These are phyloP conservation scores for Isabelozyma rhagii DNA, from an alignment of 805 yeast genomes.

Conservation along the genomic window DNA sequence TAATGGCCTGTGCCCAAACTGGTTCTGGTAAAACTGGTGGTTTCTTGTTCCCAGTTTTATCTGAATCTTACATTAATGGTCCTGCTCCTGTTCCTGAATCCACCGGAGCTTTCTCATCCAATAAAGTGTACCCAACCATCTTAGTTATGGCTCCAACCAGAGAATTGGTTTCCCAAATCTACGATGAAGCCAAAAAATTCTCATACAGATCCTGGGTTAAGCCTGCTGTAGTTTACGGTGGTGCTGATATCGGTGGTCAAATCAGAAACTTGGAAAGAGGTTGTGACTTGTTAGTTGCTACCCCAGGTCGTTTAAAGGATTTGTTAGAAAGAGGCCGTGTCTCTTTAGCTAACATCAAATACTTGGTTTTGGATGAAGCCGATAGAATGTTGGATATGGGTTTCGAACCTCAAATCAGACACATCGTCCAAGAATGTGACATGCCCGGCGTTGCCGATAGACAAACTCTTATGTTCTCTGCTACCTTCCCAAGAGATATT, in stretches of 20 bases:
- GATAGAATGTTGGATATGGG: constrained; percentile 99
- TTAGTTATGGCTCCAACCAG: constrained; percentile 98
- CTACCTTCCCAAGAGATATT: constrained; percentile 98
- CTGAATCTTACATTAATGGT: constrained; percentile 85
- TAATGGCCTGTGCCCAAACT: constrained; percentile 97
- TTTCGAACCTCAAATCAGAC: constrained; percentile 99
- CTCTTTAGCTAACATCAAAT: constrained; percentile 84
- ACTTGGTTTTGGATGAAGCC: constrained; percentile 96
- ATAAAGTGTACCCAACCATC: constrained; percentile 91
- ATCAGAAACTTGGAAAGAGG: constrained; percentile 87
- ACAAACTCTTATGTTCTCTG: constrained; percentile 98
- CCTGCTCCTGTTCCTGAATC: constrained; percentile 63
- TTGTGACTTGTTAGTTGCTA: constrained; percentile 94
- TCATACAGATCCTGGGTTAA: constrained; percentile 98
- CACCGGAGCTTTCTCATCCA: constrained; percentile 52
- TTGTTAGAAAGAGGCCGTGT: constrained; percentile 92
- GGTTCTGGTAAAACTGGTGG: constrained; percentile 99
- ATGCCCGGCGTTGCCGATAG: constrained; percentile 91
- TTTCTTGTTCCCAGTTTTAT: constrained; percentile 94
- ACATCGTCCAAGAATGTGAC: constrained; percentile 95
- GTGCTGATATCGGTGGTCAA: constrained; percentile 90
- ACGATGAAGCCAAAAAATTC: constrained; percentile 92
- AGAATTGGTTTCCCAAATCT: constrained; percentile 96
- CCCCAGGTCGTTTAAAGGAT: constrained; percentile 98
- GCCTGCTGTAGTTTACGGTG: constrained; percentile 97